phyloP scores from a whole-genome alignment of 371 early-diverging fungal species.

The Umbelopsis sp. region DNA sequence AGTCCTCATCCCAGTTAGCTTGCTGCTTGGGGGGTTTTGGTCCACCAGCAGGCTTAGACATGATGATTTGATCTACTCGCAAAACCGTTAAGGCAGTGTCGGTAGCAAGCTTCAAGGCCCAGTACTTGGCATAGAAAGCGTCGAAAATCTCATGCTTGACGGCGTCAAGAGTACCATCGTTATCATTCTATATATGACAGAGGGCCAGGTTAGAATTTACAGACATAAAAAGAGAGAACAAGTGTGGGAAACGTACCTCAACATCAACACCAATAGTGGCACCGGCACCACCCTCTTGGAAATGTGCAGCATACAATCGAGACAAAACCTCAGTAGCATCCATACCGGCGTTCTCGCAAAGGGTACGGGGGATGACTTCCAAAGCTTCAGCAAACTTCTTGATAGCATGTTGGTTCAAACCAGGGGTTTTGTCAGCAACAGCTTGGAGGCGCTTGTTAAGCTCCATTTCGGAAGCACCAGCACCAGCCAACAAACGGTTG shows the following conservation, averaged over 20 bases:
- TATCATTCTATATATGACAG: constrained; percentile 53
- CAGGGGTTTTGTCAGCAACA: constrained; percentile 87
- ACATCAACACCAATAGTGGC: constrained; percentile 75
- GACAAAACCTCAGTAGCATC: constrained; percentile 94
- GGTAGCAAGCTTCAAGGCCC: constrained; percentile 88
- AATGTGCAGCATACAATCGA: constrained; percentile 93
- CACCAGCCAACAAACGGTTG: constrained; percentile 89
- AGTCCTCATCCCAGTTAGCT: constrained; percentile 92
- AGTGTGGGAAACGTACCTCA: constrained; percentile 49
- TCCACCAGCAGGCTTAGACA: constrained; percentile 97
- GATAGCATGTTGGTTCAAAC: constrained; percentile 95
- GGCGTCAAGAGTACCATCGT: constrained; percentile 81
- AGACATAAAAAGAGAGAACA: background rate
- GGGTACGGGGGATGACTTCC: constrained; percentile 94
- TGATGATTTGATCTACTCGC: constrained; percentile 97
- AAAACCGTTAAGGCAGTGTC: constrained; percentile 95
- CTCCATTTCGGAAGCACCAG: constrained; percentile 96
- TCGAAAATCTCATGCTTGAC: constrained; percentile 79
- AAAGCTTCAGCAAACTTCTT: constrained; percentile 96
- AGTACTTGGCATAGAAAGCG: constrained; percentile 79
- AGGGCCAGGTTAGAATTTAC: background rate
- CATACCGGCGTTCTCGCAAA: constrained; percentile 97
- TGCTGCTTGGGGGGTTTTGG: constrained; percentile 92
- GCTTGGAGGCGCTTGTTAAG: constrained; percentile 75
- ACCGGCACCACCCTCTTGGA: constrained; percentile 62